Evolutionary conservation across 1,139 yeast genomes (phyloP).

Genomic region (Magnusiomyces sp.): DNA sequence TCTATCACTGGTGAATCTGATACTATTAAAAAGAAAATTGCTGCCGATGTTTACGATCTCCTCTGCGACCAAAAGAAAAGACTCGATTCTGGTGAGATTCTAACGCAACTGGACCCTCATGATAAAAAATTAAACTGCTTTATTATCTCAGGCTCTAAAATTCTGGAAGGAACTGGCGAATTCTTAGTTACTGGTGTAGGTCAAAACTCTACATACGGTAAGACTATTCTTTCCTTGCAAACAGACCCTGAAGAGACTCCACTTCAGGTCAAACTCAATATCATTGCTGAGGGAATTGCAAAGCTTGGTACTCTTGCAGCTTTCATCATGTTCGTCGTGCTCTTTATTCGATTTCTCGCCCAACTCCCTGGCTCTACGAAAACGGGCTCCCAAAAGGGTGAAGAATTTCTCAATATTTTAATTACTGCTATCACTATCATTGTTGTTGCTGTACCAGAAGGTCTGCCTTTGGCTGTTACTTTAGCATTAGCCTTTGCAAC

Average conservation of each 20-base stretch:
- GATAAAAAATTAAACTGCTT: slow-evolving; percentile 56
- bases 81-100: neutral
- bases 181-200: slow-evolving; percentile 92
- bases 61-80: slow-evolving; percentile 34
- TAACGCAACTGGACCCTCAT: slow-evolving; percentile 24
- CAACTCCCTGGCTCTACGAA: slow-evolving; percentile 46
- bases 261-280: slow-evolving; percentile 70
- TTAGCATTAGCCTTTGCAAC: slow-evolving; percentile 96
- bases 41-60: slow-evolving; percentile 38
- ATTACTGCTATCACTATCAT: slow-evolving; percentile 87
- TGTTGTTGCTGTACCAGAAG: slow-evolving; percentile 98
- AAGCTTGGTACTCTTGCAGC: slow-evolving; percentile 89
- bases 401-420: slow-evolving; percentile 71
- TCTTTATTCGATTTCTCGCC: slow-evolving; percentile 70
- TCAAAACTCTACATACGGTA: slow-evolving; percentile 77
- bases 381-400: slow-evolving; percentile 70
- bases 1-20: slow-evolving; percentile 91
- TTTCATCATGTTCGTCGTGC: slow-evolving; percentile 60
- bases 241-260: slow-evolving; percentile 82
- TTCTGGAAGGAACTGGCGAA: slow-evolving; percentile 77
- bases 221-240: slow-evolving; percentile 73
- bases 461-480: slow-evolving; percentile 92
- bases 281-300: slow-evolving; percentile 86
- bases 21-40: slow-evolving; percentile 50
- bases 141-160: slow-evolving; percentile 84